phyloP scores from a whole-genome alignment of 768 basidiomycete species.

The Termitomyces sp. region DNA sequence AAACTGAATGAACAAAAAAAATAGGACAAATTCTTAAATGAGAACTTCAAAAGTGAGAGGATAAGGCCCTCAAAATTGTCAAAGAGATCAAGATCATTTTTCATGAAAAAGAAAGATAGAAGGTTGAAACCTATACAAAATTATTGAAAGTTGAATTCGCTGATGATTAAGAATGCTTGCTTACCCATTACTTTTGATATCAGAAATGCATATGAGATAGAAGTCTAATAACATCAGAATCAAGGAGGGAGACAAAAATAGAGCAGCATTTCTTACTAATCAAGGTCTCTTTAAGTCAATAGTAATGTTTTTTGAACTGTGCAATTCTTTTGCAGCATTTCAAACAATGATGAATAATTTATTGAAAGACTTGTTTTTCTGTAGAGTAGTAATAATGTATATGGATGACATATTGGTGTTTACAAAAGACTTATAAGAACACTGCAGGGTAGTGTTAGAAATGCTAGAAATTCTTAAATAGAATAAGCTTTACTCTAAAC shows the following conservation, averaged over 20 bases:
- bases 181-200: constrained; percentile 26
- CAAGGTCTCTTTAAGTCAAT: constrained; percentile 7
- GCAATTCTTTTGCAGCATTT: constrained; percentile 22
- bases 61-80: constrained; percentile 21
- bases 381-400: constrained; percentile 26
- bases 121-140: constrained; percentile 22
- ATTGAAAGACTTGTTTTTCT: constrained; percentile 20
- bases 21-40: constrained; percentile 20
- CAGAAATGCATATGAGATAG: constrained; percentile 31
- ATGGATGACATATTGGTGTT: constrained; percentile 35
- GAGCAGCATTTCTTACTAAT: constrained; percentile 27
- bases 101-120: constrained; percentile 21
- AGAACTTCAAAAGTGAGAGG: constrained; percentile 20
- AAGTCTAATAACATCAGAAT: constrained; percentile 32
- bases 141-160: constrained; percentile 24
- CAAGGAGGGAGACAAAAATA: constrained; percentile 37
- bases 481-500: constrained; percentile 14
- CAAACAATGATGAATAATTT: constrained; percentile 36
- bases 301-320: constrained; percentile 33
- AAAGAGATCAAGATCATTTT: constrained; percentile 19
- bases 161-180: constrained; percentile 24
- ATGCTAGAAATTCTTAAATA: not conserved
- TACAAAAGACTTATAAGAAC: constrained; percentile 17
- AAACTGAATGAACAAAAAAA: constrained; percentile 23
- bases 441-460: not conserved